Base-by-base conservation (phyloP, 2,329 filamentous ascomycete species). In the Exophiala oligosperma region DNA sequence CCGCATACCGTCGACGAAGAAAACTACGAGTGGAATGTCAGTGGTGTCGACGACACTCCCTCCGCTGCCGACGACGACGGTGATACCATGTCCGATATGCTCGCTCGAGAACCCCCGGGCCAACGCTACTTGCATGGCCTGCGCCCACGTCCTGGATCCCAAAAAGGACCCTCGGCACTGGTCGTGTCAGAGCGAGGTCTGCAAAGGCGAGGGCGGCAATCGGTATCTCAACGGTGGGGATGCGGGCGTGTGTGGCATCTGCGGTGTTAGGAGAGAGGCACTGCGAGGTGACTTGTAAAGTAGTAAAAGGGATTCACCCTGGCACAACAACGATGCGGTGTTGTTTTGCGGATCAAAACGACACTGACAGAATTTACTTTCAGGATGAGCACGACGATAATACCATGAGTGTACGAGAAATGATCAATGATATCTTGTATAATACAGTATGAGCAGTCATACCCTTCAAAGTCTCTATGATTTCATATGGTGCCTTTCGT, bases 141-240 rank as follows among this genome's bases (percentile, higher is more conserved):
- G 91, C 71, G 81, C 85, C 24, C 84, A 93, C 63, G 89, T 92
- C 1, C 74, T 93, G 1, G 78, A 83, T 46, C 73, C 78, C 0
- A 68, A 73, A 0, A 79, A 80, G 50, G 77, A 86, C 46, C 74
- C 79, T 0, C 73, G 77, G 17, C 74, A 81, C n/a, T 93, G 90
- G 90, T 74, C 73, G 49, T 93, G 90, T 69, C 71, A 69, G 44
- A 83, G 80, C 63, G 68, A 71, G 2, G 64, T 74, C 2, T 93
- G 90, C 69, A 73, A 73, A 59, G 78, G 17, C 17, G 17, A 74
- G 11, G 57, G 24, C 17, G 41, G n/a, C 5, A 82, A 79, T 47
- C 60, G 67, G 21, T 93, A 91, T 69, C 68, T 86, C 52, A 93
- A 92, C 67, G 80, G 87, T 9, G 84, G 81, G 1, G 89, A 92